These are phyloP conservation scores for Codiaeum variegatum DNA, from an alignment of 441 rosid genomes.

Conservation along the genomic window DNA sequence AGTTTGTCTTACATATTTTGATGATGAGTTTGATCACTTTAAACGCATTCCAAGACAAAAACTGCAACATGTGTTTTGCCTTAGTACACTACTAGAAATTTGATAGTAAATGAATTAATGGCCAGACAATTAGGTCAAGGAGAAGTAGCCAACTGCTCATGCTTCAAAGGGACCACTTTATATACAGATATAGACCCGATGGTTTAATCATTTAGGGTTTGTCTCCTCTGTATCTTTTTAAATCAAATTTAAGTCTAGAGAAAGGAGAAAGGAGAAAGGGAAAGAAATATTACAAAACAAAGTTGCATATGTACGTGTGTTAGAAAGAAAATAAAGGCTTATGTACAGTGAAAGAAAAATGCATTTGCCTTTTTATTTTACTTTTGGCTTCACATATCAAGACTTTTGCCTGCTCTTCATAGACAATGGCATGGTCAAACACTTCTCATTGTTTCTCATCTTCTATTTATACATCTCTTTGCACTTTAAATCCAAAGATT, in stretches of 20 bases:
- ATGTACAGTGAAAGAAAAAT: constrained; percentile 12
- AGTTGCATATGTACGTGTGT: constrained; percentile 20
- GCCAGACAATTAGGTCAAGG: constrained; percentile 27
- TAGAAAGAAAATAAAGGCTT: not conserved
- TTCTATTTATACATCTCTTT: not conserved
- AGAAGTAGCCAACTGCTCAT: constrained; percentile 27
- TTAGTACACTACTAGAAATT: not conserved
- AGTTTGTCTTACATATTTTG: not conserved
- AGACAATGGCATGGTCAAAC: constrained; percentile 22
- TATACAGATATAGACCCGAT: constrained; percentile 7
- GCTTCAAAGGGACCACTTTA: constrained; percentile 31
- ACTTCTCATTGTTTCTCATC: not conserved
- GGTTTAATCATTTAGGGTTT: constrained; percentile 26
- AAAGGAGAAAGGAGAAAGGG: not conserved
- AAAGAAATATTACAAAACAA: constrained; percentile 15
- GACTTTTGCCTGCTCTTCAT: constrained; percentile 21
- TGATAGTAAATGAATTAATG: constrained; percentile 8
- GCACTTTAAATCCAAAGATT: not conserved
- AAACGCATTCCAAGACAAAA: constrained; percentile 12
- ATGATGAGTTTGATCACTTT: not conserved
- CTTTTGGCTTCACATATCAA: constrained; percentile 23
- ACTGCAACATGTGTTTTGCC: constrained; percentile 3
- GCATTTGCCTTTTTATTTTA: constrained; percentile 11
- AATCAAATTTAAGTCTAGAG: not conserved
- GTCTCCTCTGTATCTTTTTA: constrained; percentile 25